Base-by-base conservation (phyloP, 2,329 filamentous ascomycete genomes). In the Exophiala dermatitidis region DNA sequence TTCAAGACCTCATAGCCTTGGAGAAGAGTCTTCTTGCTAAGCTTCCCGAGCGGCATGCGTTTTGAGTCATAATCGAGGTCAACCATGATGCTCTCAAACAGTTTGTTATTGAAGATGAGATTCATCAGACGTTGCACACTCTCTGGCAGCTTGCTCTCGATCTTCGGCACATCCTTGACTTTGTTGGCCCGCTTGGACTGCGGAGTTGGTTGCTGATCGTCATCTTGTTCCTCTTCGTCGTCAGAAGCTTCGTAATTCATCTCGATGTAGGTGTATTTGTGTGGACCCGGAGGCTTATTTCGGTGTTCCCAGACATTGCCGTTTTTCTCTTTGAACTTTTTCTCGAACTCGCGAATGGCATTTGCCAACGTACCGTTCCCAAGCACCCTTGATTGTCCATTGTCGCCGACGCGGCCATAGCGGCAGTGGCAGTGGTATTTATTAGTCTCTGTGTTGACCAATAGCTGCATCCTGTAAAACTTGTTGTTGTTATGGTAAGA, bases 41-140 rank as follows among this genome's bases (percentile, higher is more conserved):
- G 77, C 66, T 93, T 94, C 3, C 89, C 90, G 1, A 95, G 74
- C 0, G 89, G 89, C 38, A 95, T 73, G 68, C 94, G 94, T 59
- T 85, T 66, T 1, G 69, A 69, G 45, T 76, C 72, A 48, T 76
- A 76, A 1, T 68, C 67, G 64, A 76, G 68, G 3, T 66, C 64
- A 1, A 65, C 66, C 46, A 76, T 67, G 1, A 70, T 79, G 19
- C 77, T 77, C 26, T 80, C 74, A 68, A 94, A 89, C 65, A 84
- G 84, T 26, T 83, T 67, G 53, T 81, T 77, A 67, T 94, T 90
- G 75, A 95, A 95, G 56, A 95, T 94, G 59, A 95, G 79, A 55
- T 83, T 72, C 77, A 94, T 84, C 19, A 95, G 72, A 5, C 81
- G 71, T 65, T 89, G 83, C 2, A 88, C 74, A 0, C 82, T 74